These are phyloP conservation scores for Grosmannia serpens DNA, from an alignment of 2,329 filamentous ascomycete genomes.

Conservation along the genomic window DNA sequence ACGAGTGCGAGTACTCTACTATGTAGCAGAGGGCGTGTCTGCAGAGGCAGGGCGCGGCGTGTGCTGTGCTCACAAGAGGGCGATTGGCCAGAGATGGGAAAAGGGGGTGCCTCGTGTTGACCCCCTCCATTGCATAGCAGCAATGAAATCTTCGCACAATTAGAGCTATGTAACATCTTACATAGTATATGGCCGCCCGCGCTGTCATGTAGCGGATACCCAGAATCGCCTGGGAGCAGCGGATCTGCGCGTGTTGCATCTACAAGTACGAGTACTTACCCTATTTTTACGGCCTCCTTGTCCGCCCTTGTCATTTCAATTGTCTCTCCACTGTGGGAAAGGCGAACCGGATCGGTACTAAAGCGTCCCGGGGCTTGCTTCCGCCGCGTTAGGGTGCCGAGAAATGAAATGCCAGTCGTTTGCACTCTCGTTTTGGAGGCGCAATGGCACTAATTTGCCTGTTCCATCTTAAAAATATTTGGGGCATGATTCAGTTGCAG, in stretches of 20 bases:
- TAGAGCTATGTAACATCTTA: too few relatives aligned
- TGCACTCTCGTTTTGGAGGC: neutral
- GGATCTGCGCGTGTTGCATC: neutral
- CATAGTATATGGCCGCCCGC: neutral
- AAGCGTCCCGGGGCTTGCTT: constrained; percentile 10
- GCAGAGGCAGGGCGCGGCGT: neutral
- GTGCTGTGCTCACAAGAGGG: neutral
- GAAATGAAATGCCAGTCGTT: neutral
- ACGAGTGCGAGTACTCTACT: neutral
- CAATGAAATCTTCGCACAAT: neutral
- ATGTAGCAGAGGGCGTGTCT: neutral
- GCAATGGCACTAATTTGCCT: neutral
- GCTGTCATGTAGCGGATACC: neutral
- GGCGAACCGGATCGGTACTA: constrained; percentile 8
- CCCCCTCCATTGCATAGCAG: neutral
- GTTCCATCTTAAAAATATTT: neutral
- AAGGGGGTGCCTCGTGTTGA: neutral
- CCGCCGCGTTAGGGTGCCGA: constrained; percentile 11
- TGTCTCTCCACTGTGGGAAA: neutral
- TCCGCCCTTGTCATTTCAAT: neutral
- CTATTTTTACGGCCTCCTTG: neutral
- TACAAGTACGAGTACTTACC: neutral
- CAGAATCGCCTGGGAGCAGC: neutral
- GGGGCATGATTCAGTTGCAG: neutral
- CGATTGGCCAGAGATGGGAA: neutral